Conservation (phyloP, 768 basidiomycete genomes). For the Gloeostereum incarnatum region DNA sequence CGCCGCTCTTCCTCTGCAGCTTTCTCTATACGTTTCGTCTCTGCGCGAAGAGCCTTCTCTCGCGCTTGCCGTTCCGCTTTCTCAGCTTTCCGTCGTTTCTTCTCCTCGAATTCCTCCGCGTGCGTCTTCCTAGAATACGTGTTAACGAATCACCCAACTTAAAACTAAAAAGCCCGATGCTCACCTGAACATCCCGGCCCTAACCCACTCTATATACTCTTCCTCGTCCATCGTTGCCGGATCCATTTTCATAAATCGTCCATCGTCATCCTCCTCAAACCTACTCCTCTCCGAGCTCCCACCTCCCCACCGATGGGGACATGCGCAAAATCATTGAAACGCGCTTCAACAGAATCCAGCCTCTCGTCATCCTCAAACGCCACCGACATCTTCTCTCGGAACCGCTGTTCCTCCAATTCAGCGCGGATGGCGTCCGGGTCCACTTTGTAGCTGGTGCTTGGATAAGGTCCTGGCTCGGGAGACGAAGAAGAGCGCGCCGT, state of each 20-base stretch:
- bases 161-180: slow-evolving; percentile 13
- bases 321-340: slow-evolving; percentile 60
- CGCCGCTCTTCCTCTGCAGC: slow-evolving; percentile 43
- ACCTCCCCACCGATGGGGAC: slow-evolving; percentile 60
- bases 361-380: slow-evolving; percentile 69
- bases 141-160: slow-evolving; percentile 4
- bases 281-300: not conserved
- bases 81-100: slow-evolving; percentile 43
- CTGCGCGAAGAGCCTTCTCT: slow-evolving; percentile 42
- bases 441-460: slow-evolving; percentile 22
- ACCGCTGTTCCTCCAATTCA: slow-evolving; percentile 54
- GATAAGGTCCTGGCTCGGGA: no score
- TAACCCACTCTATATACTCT: slow-evolving; percentile 82
- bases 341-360: slow-evolving; percentile 51
- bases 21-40: slow-evolving; percentile 42
- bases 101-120: slow-evolving; percentile 56
- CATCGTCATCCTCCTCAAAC: slow-evolving; percentile 20
- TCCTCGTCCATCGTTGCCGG: slow-evolving; percentile 66
- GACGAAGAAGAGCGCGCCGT: no score
- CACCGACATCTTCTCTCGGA: slow-evolving; percentile 64
- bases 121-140: slow-evolving; percentile 47
- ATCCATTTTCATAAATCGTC: slow-evolving; percentile 28
- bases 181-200: slow-evolving; percentile 78
- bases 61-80: slow-evolving; percentile 43
- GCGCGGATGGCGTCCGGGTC: slow-evolving; percentile 41